These are phyloP conservation scores for Filosporella fistucella DNA, from an alignment of 495 filamentous ascomycete species.

Conservation along the genomic window DNA sequence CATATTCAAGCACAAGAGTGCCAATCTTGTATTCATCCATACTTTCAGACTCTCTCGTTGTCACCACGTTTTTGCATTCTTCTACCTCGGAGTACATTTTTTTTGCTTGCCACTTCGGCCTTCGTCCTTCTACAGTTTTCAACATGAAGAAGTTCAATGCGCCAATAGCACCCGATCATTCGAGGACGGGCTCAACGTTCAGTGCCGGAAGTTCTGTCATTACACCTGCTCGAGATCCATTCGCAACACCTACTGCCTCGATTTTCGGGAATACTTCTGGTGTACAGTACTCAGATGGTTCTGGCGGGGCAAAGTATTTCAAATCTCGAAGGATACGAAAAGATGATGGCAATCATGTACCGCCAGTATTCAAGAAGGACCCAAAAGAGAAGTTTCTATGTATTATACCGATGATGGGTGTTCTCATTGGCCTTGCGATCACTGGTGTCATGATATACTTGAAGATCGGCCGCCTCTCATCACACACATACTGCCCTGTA, in stretches of 20 bases:
- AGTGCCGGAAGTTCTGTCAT: neutral
- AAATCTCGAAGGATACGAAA: neutral
- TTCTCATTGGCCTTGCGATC: conserved; percentile 2
- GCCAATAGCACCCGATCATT: neutral
- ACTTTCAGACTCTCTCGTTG: no score
- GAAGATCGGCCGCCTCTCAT: neutral
- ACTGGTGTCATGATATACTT: conserved; percentile 3
- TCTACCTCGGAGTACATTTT: no score
- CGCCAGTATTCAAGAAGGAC: conserved; percentile 6
- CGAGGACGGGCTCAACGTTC: neutral
- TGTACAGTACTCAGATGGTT: neutral
- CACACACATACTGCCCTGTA: neutral
- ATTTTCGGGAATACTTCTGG: neutral
- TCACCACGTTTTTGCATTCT: no score
- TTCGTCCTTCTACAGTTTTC: no score
- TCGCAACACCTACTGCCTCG: neutral
- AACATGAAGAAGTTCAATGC: conserved; percentile 1
- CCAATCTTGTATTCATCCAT: no score
- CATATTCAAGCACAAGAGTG: no score
- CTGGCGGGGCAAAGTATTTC: neutral
- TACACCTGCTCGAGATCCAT: neutral
- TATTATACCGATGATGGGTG: conserved; percentile 1
- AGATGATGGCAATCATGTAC: conserved; percentile 2
- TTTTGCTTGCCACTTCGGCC: no score
- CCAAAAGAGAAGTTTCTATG: conserved; percentile 3